Percentiles rank a stretch among this genome's conserved stretches.
These are phyloP conservation scores for Piloderma croceum DNA, from an alignment of 768 basidiomycete species.

Conservation along the genomic window DNA sequence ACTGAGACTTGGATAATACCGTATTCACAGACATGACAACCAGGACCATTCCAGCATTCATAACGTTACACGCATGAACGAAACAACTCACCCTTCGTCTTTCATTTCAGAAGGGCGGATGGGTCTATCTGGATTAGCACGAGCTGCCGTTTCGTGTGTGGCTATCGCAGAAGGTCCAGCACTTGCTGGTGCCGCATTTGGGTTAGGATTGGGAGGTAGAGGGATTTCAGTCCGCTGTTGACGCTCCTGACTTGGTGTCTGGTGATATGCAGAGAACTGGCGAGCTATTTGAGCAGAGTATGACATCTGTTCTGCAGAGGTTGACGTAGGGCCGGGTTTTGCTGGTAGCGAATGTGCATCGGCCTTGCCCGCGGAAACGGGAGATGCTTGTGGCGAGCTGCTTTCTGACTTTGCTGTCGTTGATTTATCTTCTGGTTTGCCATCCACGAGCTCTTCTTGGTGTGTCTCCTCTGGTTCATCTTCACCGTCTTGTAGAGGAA, in stretches of 20 bases:
- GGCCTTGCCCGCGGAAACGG: background rate
- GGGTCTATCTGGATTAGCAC: conserved; percentile 40
- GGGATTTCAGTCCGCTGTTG: conserved; percentile 35
- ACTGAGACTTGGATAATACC: too few species aligned
- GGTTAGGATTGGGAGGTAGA: conserved; percentile 21
- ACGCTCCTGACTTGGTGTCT: conserved; percentile 61
- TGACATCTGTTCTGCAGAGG: conserved; percentile 38
- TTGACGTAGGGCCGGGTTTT: conserved; percentile 14
- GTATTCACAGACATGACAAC: too few species aligned
- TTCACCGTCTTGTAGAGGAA: background rate
- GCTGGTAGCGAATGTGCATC: conserved; percentile 12
- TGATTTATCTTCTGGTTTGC: too few species aligned
- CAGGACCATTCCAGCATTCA: too few species aligned
- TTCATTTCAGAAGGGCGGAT: conserved; percentile 72
- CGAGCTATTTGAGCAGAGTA: conserved; percentile 63
- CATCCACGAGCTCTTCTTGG: background rate
- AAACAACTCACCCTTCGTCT: conserved; percentile 70
- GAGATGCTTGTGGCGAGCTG: too few species aligned
- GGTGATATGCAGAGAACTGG: conserved; percentile 59
- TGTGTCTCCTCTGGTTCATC: background rate
- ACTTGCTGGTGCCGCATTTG: conserved; percentile 12
- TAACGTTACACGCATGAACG: conserved; percentile 17
- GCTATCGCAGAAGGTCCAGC: conserved; percentile 26
- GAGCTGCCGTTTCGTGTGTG: conserved; percentile 31
- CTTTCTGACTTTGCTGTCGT: too few species aligned